phyloP scores from a whole-genome alignment of 257 asterid genomes.

The Gentiana dahurica region DNA sequence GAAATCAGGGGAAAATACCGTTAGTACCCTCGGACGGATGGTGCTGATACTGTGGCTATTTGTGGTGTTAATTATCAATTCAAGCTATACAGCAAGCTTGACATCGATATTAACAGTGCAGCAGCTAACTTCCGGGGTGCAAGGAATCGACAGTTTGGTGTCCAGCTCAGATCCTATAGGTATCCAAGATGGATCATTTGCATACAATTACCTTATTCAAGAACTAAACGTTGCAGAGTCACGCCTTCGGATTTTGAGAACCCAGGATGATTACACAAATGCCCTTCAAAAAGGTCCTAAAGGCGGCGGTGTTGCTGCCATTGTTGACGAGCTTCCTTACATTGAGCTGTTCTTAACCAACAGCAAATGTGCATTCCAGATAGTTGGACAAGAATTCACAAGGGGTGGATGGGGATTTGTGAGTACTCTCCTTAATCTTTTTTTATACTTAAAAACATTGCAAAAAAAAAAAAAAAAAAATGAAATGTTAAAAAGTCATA shows the following conservation, averaged over 20 bases:
- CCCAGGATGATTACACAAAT: conserved; percentile 42
- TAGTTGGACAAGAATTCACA: conserved; percentile 79
- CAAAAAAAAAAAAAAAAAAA: too few species aligned
- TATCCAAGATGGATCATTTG: conserved; percentile 83
- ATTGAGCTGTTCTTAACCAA: conserved; percentile 60
- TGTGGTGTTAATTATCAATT: conserved; percentile 86
- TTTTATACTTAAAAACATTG: too few species aligned
- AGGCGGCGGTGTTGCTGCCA: conserved; percentile 80
- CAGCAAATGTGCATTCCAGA: conserved; percentile 57
- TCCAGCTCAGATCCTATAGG: conserved; percentile 73
- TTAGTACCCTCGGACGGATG: conserved; percentile 79
- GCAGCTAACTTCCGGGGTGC: conserved; percentile 61
- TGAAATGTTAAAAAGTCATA: too few species aligned
- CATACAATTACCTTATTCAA: conserved; percentile 52
- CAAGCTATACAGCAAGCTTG: conserved; percentile 99
- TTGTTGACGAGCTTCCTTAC: conserved; percentile 92
- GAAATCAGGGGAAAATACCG: conserved; percentile 77
- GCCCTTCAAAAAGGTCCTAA: conserved; percentile 54
- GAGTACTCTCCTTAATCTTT: conserved; percentile 17
- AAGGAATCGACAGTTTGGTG: conserved; percentile 71
- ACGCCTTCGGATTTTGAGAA: conserved; percentile 52
- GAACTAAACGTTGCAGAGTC: conserved; percentile 59
- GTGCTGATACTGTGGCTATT: conserved; percentile 87
- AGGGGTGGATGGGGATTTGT: conserved; percentile 86
- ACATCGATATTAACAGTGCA: conserved; percentile 93